Percentiles rank a stretch among this genome's conserved stretches.
Conservation (phyloP, 768 basidiomycete genomes). For the Grammothele lineata region DNA sequence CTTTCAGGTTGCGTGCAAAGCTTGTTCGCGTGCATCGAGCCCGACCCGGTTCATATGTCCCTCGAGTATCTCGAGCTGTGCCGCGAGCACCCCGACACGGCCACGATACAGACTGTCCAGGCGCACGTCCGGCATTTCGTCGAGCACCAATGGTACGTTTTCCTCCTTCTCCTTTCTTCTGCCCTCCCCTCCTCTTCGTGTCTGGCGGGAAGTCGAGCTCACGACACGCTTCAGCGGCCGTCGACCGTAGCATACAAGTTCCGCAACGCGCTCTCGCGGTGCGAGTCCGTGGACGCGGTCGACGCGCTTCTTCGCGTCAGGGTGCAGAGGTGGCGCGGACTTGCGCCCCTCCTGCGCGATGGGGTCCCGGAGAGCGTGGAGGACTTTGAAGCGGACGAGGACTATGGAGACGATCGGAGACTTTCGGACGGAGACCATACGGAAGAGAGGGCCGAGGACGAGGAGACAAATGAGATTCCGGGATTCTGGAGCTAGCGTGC, state of each 20-base stretch:
- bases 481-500: too few relatives aligned
- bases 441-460: too few relatives aligned
- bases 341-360: conserved; percentile 2
- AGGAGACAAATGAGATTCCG: too few relatives aligned
- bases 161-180: too few relatives aligned
- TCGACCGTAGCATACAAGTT: conserved; percentile 25
- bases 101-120: conserved; percentile 46
- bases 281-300: conserved; percentile 18
- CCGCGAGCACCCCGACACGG: conserved; percentile 42
- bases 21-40: conserved; percentile 49
- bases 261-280: conserved; percentile 17
- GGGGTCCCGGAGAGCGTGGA: neutral
- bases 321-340: conserved; percentile 24
- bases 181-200: too few relatives aligned
- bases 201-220: neutral
- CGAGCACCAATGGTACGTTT: conserved; percentile 64
- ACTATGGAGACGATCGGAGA: neutral
- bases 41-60: conserved; percentile 63
- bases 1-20: too few relatives aligned
- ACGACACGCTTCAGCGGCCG: too few relatives aligned
- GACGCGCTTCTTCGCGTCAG: conserved; percentile 19
- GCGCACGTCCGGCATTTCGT: conserved; percentile 67
- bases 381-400: neutral
- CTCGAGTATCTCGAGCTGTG: conserved; percentile 69
- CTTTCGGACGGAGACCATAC: too few relatives aligned